Evolutionary conservation across 139 green algal species (phyloP), one percentile per base, ranked within the genome.

Genomic region (Micromonas commoda): DNA sequence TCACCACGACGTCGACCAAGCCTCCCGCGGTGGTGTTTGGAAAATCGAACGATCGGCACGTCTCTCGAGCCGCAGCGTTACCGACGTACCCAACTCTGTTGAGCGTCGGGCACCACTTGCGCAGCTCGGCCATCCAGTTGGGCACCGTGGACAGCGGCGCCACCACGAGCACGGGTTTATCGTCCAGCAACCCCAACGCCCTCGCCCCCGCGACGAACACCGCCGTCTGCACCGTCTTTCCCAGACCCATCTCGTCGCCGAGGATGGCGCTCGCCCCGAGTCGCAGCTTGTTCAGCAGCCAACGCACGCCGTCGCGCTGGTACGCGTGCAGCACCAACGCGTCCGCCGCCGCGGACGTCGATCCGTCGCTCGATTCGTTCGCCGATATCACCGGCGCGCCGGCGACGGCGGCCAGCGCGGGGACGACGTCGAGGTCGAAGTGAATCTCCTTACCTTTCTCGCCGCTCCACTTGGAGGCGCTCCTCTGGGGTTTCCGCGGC

Each of bases 71-170:
- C 69, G 85, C 82, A 24, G 82, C 81, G 81, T 97, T 90, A 0
- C 93, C 93, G 6, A 97, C 88, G 70, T 97, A 97, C 75, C 97
- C 87, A 6, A 97, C 82, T 0, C 85, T 76, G 71, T 89, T 89
- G 4, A 87, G 20, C 16, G n/a, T 39, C 20, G 92, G 92, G 16
- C 85, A 80, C 91, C 91, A 97, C 76, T 88, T 89, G 39, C 79
- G 72, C 80, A 97, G 95, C 86, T 97, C 93, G 21, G 84, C 84
- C 65, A 90, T 89, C 93, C 93, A 97, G 84, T 97, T 97, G 78
- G 89, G 85, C n/a, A 97, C 84, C 0, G 87, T 93, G 52, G 89
- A 95, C 1, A 97, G 86, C 23, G 93, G 93, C 63, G 97, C 92
- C 6, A 97, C 88, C 31, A 97, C 87, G 57, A 97, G 84, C 82